Evolutionary conservation across 768 basidiomycete species (phyloP).

Genomic region (Leccinum incarnatum): DNA sequence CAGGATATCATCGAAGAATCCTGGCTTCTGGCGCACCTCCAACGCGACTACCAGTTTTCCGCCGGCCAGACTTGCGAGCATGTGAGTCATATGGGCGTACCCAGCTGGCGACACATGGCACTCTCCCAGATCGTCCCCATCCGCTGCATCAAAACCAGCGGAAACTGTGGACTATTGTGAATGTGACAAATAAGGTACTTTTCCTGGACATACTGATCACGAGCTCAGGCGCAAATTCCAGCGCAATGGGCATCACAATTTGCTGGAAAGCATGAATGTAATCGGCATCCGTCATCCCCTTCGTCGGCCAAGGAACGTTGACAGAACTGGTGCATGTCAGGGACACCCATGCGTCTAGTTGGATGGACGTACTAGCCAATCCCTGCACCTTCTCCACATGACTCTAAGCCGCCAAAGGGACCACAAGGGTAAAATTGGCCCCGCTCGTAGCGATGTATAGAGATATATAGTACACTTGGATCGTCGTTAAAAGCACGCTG

Average conservation of each 20-base stretch:
- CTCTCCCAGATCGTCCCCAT: conserved; percentile 88
- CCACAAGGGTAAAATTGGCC: conserved; percentile 93
- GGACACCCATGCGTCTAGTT: conserved; percentile 5
- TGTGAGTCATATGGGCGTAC: conserved; percentile 98
- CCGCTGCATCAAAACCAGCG: conserved; percentile 96
- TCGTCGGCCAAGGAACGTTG: conserved; percentile 91
- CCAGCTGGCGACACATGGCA: conserved; percentile 89
- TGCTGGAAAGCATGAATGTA: conserved; percentile 96
- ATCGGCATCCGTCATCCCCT: conserved; percentile 91
- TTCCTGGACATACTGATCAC: conserved; percentile 74
- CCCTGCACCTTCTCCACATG: conserved; percentile 81
- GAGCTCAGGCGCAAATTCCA: conserved; percentile 94
- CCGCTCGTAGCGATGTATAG: conserved; percentile 90
- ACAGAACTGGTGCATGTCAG: conserved; percentile 61
- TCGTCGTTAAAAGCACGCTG: conserved; percentile 96
- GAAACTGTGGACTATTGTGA: conserved; percentile 59
- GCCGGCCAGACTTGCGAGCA: conserved; percentile 84
- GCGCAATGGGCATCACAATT: conserved; percentile 93
- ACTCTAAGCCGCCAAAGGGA: conserved; percentile 82
- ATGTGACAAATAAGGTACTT: neutral
- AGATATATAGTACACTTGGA: conserved; percentile 87
- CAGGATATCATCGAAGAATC: neutral
- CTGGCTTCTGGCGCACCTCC: conserved; percentile 57
- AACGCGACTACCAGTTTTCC: conserved; percentile 91
- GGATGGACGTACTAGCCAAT: conserved; percentile 70